A percentile compares a stretch with the other conserved stretches of the same genome.
These are phyloP conservation scores for Taphrina sp. DNA, from an alignment of 1,139 yeast genomes.

Conservation along the genomic window DNA sequence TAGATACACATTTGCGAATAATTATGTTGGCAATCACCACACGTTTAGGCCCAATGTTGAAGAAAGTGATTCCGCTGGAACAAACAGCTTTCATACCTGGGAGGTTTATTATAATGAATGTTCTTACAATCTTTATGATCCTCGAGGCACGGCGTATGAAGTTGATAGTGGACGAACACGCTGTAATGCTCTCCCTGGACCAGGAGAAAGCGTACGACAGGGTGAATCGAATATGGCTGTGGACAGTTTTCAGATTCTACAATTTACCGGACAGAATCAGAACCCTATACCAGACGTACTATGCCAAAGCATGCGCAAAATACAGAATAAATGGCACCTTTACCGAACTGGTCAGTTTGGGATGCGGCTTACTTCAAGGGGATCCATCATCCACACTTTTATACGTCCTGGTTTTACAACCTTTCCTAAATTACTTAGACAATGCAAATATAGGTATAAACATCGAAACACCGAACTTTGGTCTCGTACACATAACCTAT, in stretches of 20 bases:
- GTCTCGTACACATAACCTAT: not conserved
- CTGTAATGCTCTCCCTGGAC: not conserved
- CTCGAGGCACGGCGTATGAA: not conserved
- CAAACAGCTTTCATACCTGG: constrained; percentile 2
- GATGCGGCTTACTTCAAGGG: not conserved
- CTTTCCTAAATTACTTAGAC: not conserved
- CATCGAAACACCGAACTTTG: not conserved
- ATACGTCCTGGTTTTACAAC: not conserved
- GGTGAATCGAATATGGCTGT: not conserved
- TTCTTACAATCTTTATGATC: not conserved
- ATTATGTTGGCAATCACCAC: constrained; percentile 8
- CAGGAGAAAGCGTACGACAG: constrained; percentile 2
- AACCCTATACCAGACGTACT: not conserved
- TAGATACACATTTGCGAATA: constrained; percentile 2
- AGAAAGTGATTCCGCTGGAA: not conserved
- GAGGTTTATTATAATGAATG: not conserved
- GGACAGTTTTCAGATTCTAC: not conserved
- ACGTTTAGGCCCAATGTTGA: not conserved
- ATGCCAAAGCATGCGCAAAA: not conserved
- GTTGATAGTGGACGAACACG: not conserved
- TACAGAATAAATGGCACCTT: not conserved
- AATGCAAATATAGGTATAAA: not conserved
- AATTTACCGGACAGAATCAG: not conserved
- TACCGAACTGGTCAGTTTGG: not conserved
- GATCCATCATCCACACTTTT: not conserved